Conservation (phyloP, 2,329 filamentous ascomycete species). For the Colletotrichum tanaceti region DNA sequence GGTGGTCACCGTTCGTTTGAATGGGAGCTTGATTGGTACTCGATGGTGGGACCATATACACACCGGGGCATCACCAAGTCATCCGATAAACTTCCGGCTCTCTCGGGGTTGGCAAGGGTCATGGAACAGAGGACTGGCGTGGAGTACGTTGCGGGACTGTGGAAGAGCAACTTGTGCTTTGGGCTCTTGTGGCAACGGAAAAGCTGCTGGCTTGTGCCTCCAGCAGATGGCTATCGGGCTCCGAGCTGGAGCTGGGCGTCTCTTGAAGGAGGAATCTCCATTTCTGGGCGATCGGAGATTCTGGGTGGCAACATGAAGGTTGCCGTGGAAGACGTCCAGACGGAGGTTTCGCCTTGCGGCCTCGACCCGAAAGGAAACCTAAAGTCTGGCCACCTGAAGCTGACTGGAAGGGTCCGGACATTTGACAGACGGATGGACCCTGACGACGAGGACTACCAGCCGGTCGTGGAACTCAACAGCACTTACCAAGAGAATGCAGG, state of each 20-base stretch:
- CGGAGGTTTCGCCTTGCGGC: background rate
- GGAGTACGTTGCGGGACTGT: background rate
- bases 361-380: background rate
- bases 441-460: background rate
- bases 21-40: background rate
- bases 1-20: background rate
- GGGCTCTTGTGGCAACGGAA: background rate
- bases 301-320: background rate
- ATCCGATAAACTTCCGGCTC: background rate
- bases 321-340: background rate
- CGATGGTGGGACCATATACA: background rate
- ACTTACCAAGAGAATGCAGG: background rate
- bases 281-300: background rate
- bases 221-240: background rate
- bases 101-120: background rate
- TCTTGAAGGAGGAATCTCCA: background rate
- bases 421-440: background rate
- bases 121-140: conserved; percentile 3
- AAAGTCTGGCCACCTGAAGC: background rate
- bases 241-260: conserved; percentile 7
- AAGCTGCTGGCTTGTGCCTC: background rate
- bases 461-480: background rate
- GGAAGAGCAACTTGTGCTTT: background rate
- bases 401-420: background rate
- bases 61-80: background rate